A percentile compares a stretch with the other conserved stretches of the same genome.
Conservation (phyloP, 345 rosid genomes). For the Heritiera fomes region DNA sequence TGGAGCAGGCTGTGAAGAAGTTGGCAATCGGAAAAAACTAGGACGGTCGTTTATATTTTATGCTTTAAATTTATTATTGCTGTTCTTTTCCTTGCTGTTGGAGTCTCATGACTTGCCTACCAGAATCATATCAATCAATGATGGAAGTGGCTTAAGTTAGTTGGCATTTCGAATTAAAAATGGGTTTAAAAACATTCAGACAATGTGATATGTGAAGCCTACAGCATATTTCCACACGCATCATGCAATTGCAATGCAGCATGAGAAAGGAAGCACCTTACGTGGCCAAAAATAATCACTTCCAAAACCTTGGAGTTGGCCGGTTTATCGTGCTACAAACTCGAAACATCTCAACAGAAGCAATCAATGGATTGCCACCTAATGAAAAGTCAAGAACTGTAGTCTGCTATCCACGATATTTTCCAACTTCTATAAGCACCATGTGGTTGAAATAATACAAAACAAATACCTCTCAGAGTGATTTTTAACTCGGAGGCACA, state of each 20-base stretch:
- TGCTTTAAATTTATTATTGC: neutral
- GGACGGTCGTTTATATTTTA: neutral
- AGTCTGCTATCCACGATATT: neutral
- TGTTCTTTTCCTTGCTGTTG: neutral
- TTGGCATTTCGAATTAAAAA: neutral
- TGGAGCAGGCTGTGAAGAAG: neutral
- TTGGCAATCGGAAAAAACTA: neutral
- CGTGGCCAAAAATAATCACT: neutral
- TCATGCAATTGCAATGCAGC: neutral
- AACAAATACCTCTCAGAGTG: constrained; percentile 39
- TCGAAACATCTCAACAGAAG: neutral
- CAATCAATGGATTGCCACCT: neutral
- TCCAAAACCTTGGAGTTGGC: neutral
- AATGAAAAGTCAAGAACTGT: neutral
- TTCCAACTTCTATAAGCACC: constrained; percentile 20
- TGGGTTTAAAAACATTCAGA: neutral
- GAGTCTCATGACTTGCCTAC: neutral
- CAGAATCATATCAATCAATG: neutral
- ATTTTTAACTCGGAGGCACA: constrained; percentile 42
- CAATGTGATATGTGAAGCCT: neutral
- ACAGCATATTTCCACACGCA: neutral
- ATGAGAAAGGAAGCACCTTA: neutral
- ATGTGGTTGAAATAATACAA: constrained; percentile 20
- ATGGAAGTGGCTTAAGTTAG: neutral
- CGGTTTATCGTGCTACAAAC: neutral